These are phyloP conservation scores for Alternaria longipes DNA, from an alignment of 2,329 filamentous ascomycete species.

Conservation along the genomic window DNA sequence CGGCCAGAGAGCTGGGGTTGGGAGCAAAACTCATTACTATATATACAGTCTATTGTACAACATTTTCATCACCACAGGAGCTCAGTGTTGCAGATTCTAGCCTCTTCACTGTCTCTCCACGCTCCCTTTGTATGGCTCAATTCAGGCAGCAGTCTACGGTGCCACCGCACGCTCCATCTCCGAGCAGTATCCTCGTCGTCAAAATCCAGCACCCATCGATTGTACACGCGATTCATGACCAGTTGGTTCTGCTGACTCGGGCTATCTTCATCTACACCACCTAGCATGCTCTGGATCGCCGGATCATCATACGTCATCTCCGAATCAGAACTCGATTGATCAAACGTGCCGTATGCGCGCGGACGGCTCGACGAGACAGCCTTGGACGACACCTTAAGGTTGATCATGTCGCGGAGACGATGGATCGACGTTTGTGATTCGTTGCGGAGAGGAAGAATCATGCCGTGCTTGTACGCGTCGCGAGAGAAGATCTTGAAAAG, in stretches of 20 bases:
- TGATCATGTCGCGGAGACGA: constrained; percentile 42
- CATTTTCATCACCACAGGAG: constrained; percentile 56
- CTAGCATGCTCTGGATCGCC: constrained; percentile 25
- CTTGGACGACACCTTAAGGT: constrained; percentile 31
- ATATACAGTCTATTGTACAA: constrained; percentile 2
- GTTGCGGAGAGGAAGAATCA: constrained; percentile 37
- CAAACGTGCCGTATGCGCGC: constrained; percentile 26
- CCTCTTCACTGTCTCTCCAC: constrained; percentile 48
- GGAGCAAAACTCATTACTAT: neutral
- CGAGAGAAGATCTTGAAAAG: constrained; percentile 39
- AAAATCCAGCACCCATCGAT: constrained; percentile 66
- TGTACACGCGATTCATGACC: constrained; percentile 50
- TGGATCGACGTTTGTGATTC: constrained; percentile 31
- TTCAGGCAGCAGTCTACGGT: constrained; percentile 57
- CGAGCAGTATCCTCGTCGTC: constrained; percentile 63
- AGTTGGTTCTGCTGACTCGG: constrained; percentile 34
- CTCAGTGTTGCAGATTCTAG: constrained; percentile 56
- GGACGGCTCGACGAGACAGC: constrained; percentile 31
- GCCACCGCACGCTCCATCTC: constrained; percentile 63
- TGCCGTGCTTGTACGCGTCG: constrained; percentile 47
- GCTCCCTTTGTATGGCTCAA: constrained; percentile 16
- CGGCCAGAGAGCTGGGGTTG: neutral
- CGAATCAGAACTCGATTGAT: neutral
- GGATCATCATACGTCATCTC: constrained; percentile 27
- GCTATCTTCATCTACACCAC: constrained; percentile 13